Base-by-base conservation (phyloP, 1,284 basidiomycete genomes). In the Ganoderma resinaceum region DNA sequence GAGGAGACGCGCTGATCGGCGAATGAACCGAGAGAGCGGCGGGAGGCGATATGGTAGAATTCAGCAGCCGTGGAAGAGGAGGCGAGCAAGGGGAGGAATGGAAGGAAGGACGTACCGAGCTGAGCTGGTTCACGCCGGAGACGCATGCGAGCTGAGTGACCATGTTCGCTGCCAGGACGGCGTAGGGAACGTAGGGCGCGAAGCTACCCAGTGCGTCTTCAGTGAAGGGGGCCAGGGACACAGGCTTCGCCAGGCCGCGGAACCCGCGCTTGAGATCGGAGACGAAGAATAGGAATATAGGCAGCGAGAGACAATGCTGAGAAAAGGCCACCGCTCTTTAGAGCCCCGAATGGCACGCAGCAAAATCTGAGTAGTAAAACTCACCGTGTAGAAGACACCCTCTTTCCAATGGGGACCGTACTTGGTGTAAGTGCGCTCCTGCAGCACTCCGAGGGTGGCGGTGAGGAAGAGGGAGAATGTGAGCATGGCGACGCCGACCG, bases 131-230 rank as follows among this genome's bases (percentile, higher is more conserved):
- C 35, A 96, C 95, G 14, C 95, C 94, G 2, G 92, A 89, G 16
- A 96, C 92, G 76, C 95, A 97, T n/a, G 95, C 78, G 1, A 94
- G 87, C 76, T 97, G 95, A 1, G 95, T 91, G 20, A 91, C 70
- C 12, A 96, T 86, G 76, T 96, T 96, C 26, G 85, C 81, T 0
- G 78, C 83, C n/a, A 96, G 82, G 37, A 89, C 81, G 42, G 85
- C 66, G 76, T 88, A 88, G 3, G 88, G 82, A 18, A 77, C 70
- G 74, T 73, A 65, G 74, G 74, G 62, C 76, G 73, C 26, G 29
- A 69, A 42, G 23, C 62, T 64, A 38, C 65, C 68, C 18, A 70
- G 58, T 7, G 61, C 33, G 12, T 68, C 63, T 40, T 63, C 37
- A 7, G 67, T 61, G 40, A 64, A 68, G 46, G 69, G 46, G 40